These are phyloP conservation scores for Triadica sebifera DNA, from an alignment of 345 rosid species.

Conservation along the genomic window DNA sequence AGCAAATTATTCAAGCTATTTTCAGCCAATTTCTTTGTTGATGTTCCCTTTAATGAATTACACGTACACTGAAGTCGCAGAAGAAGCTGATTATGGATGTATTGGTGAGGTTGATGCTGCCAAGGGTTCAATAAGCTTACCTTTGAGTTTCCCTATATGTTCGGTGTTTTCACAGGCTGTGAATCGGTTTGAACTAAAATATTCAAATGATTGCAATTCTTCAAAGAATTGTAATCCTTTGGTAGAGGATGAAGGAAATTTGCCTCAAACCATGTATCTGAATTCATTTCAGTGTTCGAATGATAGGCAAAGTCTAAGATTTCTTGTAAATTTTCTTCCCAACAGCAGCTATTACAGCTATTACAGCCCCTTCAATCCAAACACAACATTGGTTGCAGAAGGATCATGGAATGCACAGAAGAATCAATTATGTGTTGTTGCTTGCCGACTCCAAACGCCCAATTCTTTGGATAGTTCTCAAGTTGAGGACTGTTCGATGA, in stretches of 20 bases:
- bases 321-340: conserved; percentile 27
- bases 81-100: conserved; percentile 7
- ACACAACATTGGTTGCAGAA: conserved; percentile 30
- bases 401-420: conserved; percentile 34
- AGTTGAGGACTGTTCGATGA: conserved; percentile 33
- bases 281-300: conserved; percentile 23
- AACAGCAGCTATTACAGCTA: background rate
- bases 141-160: conserved; percentile 18
- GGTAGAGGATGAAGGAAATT: conserved; percentile 11
- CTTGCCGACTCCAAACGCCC: conserved; percentile 26
- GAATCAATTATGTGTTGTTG: conserved; percentile 26
- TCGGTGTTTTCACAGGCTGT: background rate
- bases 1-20: conserved; percentile 9
- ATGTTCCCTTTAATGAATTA: conserved; percentile 28
- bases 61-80: conserved; percentile 14
- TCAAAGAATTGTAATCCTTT: conserved; percentile 25
- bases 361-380: conserved; percentile 19
- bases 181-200: conserved; percentile 10
- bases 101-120: background rate
- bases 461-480: conserved; percentile 3
- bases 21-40: conserved; percentile 27
- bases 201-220: conserved; percentile 22
- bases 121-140: conserved; percentile 10
- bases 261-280: conserved; percentile 27
- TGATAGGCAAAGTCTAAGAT: conserved; percentile 20